Conservation (phyloP, 2,329 filamentous ascomycete genomes). For the Colletotrichum aenigma region DNA sequence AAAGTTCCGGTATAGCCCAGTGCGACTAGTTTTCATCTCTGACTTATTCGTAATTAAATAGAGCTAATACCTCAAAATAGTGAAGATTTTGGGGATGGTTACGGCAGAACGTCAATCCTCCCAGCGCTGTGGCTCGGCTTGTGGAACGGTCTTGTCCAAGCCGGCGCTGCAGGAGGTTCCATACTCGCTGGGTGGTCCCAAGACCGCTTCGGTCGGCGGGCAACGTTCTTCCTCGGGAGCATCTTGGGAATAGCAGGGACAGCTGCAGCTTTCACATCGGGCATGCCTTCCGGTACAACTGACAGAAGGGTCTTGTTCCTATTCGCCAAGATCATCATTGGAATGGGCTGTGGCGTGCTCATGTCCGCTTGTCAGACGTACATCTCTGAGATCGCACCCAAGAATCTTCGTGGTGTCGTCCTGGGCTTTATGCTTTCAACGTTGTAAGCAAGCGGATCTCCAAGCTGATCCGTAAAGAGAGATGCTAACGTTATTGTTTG, state of each 20-base stretch:
- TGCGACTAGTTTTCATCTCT: background rate
- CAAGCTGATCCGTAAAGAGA: background rate
- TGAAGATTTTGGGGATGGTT: background rate
- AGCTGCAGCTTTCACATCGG: background rate
- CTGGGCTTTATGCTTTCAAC: background rate
- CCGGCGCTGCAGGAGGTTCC: background rate
- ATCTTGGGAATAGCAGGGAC: background rate
- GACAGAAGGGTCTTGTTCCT: background rate
- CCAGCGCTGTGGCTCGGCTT: background rate
- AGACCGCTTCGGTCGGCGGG: background rate
- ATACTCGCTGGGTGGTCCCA: background rate
- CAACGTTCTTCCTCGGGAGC: background rate
- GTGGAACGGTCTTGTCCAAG: background rate
- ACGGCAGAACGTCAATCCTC: background rate
- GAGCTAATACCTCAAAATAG: background rate
- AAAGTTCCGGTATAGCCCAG: background rate
- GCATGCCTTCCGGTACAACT: background rate
- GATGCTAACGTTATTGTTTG: accelerated
- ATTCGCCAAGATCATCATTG: background rate
- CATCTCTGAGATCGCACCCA: conserved; percentile 1
- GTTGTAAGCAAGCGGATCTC: background rate
- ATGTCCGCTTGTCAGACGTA: background rate
- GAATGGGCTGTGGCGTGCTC: background rate
- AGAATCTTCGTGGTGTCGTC: background rate
- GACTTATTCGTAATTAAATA: background rate